A percentile compares a stretch with the other conserved stretches of the same genome.
These are phyloP conservation scores for Neoscytalidium dimidiatum DNA, from an alignment of 2,329 filamentous ascomycete genomes.

Conservation along the genomic window DNA sequence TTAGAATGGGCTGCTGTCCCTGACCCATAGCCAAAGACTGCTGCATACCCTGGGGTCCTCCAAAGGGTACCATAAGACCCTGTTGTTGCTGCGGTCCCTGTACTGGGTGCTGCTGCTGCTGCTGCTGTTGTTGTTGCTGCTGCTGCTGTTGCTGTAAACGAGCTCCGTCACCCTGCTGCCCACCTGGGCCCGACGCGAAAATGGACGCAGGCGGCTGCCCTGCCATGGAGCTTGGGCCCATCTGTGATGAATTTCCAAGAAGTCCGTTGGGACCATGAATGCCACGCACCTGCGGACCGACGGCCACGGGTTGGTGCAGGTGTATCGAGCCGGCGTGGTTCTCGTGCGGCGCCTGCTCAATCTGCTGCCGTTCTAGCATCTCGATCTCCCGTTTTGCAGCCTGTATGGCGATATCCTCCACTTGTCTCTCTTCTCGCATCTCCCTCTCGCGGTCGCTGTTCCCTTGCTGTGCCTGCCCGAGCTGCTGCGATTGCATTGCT, in stretches of 20 bases:
- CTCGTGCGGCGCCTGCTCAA: slow-evolving; percentile 75
- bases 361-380: slow-evolving; percentile 65
- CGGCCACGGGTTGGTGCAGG: slow-evolving; percentile 89
- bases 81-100: slow-evolving; percentile 54
- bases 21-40: slow-evolving; percentile 64
- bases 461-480: slow-evolving; percentile 33
- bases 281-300: slow-evolving; percentile 68
- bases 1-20: slow-evolving; percentile 82
- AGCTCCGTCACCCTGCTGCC: slow-evolving; percentile 58
- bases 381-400: slow-evolving; percentile 58
- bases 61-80: slow-evolving; percentile 54
- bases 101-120: slow-evolving; percentile 56
- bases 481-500: slow-evolving; percentile 42
- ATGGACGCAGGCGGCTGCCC: slow-evolving; percentile 59
- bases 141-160: slow-evolving; percentile 59
- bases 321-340: slow-evolving; percentile 86
- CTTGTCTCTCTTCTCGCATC: slow-evolving; percentile 51
- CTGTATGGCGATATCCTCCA: slow-evolving; percentile 35
- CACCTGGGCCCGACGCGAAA: slow-evolving; percentile 71
- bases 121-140: slow-evolving; percentile 50
- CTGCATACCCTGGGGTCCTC: slow-evolving; percentile 40
- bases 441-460: slow-evolving; percentile 48
- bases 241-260: slow-evolving; percentile 61
- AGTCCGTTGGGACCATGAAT: slow-evolving; percentile 93
- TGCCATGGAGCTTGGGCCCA: slow-evolving; percentile 52